Percentiles rank a stretch among this genome's conserved stretches.
These are phyloP conservation scores for Cladosporium oxysporum DNA, from an alignment of 2,329 filamentous ascomycete species.

Conservation along the genomic window DNA sequence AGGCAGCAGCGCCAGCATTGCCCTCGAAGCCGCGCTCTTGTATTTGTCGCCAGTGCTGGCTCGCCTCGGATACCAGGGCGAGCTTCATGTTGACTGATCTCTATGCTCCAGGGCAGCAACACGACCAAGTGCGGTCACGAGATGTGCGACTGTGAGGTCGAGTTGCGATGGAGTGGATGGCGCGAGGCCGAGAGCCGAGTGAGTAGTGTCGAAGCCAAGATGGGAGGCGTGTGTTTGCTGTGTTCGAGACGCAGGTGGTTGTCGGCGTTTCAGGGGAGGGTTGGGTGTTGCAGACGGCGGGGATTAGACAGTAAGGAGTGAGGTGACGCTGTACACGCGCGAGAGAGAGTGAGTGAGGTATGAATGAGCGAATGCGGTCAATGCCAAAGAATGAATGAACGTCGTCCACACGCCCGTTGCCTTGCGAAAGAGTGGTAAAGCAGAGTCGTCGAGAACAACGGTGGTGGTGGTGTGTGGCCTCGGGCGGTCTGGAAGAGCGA, in stretches of 20 bases:
- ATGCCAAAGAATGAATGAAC: conserved; percentile 13
- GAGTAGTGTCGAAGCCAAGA: conserved; percentile 12
- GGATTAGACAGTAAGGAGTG: conserved; percentile 11
- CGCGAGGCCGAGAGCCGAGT: conserved; percentile 3
- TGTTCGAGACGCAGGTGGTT: conserved; percentile 1
- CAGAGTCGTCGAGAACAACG: conserved; percentile 13
- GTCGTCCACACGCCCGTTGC: neutral
- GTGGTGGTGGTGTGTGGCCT: neutral
- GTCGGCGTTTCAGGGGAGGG: conserved; percentile 16
- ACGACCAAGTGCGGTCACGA: neutral
- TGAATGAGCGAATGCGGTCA: conserved; percentile 26
- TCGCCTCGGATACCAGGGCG: conserved; percentile 16
- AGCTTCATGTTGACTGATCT: conserved; percentile 24
- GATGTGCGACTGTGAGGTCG: neutral
- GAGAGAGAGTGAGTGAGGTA: neutral
- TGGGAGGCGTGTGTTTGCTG: conserved; percentile 9
- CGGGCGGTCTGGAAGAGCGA: conserved; percentile 18
- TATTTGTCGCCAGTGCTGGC: conserved; percentile 17
- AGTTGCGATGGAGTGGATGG: conserved; percentile 2
- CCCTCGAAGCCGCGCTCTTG: conserved; percentile 25
- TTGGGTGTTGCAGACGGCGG: conserved; percentile 8
- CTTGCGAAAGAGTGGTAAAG: neutral
- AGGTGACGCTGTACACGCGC: conserved; percentile 22
- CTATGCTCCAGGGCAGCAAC: neutral
- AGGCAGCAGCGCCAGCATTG: conserved; percentile 26